Evolutionary conservation across 306 rosid species (phyloP).

Genomic region (Castanea crenata): DNA sequence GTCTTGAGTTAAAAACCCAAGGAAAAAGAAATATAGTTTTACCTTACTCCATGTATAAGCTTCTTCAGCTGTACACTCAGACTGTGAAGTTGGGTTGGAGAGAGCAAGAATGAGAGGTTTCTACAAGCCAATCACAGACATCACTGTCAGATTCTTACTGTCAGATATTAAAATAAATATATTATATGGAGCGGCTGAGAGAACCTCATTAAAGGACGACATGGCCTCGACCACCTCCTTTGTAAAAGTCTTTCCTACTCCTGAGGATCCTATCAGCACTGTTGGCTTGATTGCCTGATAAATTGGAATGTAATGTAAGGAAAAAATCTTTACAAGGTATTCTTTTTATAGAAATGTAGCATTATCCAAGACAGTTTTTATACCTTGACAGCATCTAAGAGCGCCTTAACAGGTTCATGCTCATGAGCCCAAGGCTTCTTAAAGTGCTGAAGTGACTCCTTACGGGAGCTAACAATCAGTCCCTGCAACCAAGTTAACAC

Average conservation of each 20-base stretch:
- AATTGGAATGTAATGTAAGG: conserved; percentile 15
- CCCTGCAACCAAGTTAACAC: conserved; percentile 50
- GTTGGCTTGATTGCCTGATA: conserved; percentile 90
- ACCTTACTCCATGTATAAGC: conserved; percentile 98
- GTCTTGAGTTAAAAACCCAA: not conserved
- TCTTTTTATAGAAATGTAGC: not conserved
- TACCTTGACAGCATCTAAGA: conserved; percentile 81
- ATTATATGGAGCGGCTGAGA: conserved; percentile 12
- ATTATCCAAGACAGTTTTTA: conserved; percentile 8
- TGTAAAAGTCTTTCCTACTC: conserved; percentile 88
- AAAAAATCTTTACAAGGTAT: not conserved
- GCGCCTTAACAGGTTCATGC: conserved; percentile 76
- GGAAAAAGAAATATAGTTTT: not conserved
- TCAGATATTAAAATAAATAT: not conserved
- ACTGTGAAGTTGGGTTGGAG: conserved; percentile 95
- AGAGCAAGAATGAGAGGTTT: conserved; percentile 97
- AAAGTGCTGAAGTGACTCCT: conserved; percentile 82
- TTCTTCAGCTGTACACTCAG: conserved; percentile 98
- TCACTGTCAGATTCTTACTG: conserved; percentile 19
- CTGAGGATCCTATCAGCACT: conserved; percentile 90
- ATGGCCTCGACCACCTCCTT: conserved; percentile 94
- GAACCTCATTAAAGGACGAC: conserved; percentile 83
- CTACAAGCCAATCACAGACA: conserved; percentile 45
- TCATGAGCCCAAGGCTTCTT: conserved; percentile 99
- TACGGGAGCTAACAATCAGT: conserved; percentile 74